These are phyloP conservation scores for Backusella circina DNA, from an alignment of 192 early-diverging fungal genomes.

Conservation along the genomic window DNA sequence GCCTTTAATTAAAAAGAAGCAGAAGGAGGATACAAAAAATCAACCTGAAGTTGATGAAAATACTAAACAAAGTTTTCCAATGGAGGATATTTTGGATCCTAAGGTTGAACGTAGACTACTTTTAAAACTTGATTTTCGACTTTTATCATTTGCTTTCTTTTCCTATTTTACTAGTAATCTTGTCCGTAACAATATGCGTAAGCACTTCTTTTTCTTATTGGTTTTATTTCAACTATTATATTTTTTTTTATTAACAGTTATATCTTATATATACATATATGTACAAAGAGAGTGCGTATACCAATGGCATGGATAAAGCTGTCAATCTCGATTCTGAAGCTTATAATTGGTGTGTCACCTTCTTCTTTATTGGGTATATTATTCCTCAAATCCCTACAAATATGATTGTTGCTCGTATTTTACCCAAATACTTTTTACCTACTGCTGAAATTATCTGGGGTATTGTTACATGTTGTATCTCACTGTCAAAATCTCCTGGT, in stretches of 20 bases:
- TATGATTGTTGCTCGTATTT: not conserved
- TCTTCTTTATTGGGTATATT: not conserved
- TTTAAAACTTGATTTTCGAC: not conserved
- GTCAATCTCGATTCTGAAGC: not conserved
- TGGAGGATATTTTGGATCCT: no score
- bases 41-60: no score
- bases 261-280: no score
- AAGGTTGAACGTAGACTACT: not conserved
- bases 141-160: not conserved
- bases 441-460: not conserved
- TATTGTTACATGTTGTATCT: not conserved
- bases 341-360: not conserved
- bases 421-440: not conserved
- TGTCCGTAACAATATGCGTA: conserved; percentile 9
- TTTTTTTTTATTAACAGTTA: no score
- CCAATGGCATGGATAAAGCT: conserved; percentile 5
- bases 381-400: not conserved
- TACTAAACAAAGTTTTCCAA: no score
- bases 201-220: no score
- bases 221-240: no score
- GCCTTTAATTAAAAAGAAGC: no score
- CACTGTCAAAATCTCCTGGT: not conserved
- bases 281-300: conserved; percentile 5
- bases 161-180: conserved; percentile 8
- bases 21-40: no score